Base-by-base conservation (phyloP, 2,329 filamentous ascomycete genomes). In the Colletotrichum graminicola region DNA sequence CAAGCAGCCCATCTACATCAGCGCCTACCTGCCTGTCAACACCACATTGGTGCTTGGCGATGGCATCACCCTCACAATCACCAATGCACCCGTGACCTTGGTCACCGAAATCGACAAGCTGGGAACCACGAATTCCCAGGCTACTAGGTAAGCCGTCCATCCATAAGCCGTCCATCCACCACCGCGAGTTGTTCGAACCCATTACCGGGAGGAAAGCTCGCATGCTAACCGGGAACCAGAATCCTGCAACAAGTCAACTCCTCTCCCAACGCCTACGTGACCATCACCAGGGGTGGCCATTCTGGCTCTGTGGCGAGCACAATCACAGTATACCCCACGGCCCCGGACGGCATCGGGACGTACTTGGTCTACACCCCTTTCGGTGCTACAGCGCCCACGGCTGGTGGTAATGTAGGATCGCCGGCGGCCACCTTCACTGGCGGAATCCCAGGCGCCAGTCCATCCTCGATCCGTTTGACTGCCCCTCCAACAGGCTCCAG, bases 1-100 rank as follows among this genome's bases (percentile, higher is more conserved):
- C 39, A 62, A 62, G 45, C 70, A 68, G 36, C 70, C 70, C 39
- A 72, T 72, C 55, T 72, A 66, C 67, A 71, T 72, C 67, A 72
- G 70, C 67, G 70, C 66, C 6, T 72, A 61, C 36, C 26, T 72
- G 14, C 70, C 70, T 6, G 61, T 45, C 43, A 72, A 72, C 39
- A 72, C 70, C 5, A 61, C 62, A 23, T 34, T 72, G 41, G 62
- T 72, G 10, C 67, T 72, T 5, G 70, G 71, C 21, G 67, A 71
- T 45, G 70, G 67, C 36, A 56, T 72, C 14, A 72, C 70, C 7
- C 41, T 72, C 12, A 70, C 70, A 43, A 49, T 72, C 57, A 72
- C 66, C 26, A 72, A 72, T 18, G 70, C 70, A 26, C 70, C 70
- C 10, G 18, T 72, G 16, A 72, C 66, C 5, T 23, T 72, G 29